Percentiles rank a stretch among this genome's conserved stretches.
Conservation (phyloP, 345 rosid species). For the thale cress (Arabidopsis thaliana) region TAIR10.1 NC_003070.9:17956001-17956500, state of each 20-base stretch:
- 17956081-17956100: conserved; percentile 63
- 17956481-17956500: neutral
- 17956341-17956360: neutral
- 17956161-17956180: neutral
- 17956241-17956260: conserved; percentile 48
- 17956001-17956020: conserved; percentile 88
- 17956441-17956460: neutral
- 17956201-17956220: conserved; percentile 56
- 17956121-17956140: conserved; percentile 21
- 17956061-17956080: conserved; percentile 67
- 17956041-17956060: conserved; percentile 58
- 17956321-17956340: conserved; percentile 56
- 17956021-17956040: conserved; percentile 59
- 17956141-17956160: conserved; percentile 13
- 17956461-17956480: conserved; percentile 7
- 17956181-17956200: neutral
- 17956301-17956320: conserved; percentile 71
- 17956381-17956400: conserved; percentile 1
- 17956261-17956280: conserved; percentile 59
- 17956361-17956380: conserved; percentile 4
- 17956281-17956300: conserved; percentile 69
- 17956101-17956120: conserved; percentile 72
- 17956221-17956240: conserved; percentile 90
- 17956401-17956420: conserved; percentile 7
- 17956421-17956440: conserved; percentile 11